phyloP scores from a whole-genome alignment of 2,329 filamentous ascomycete species.

The Arthrobotrys conoides region DNA sequence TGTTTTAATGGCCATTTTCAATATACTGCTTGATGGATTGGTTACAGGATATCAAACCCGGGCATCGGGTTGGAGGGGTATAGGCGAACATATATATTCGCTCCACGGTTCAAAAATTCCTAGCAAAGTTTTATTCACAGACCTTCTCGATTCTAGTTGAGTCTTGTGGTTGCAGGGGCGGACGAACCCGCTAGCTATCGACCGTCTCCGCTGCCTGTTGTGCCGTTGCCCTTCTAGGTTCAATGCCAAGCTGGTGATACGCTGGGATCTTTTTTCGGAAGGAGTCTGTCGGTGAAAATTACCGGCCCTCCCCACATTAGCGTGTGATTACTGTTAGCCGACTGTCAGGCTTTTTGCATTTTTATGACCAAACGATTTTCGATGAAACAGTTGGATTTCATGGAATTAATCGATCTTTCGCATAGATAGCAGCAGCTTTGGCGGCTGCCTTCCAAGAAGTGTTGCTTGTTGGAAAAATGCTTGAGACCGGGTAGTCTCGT shows the following conservation, averaged over 20 bases:
- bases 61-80: constrained; percentile 25
- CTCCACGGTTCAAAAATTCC: neutral
- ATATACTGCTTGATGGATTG: constrained; percentile 15
- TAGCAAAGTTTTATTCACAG: constrained; percentile 8
- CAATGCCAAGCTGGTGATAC: constrained; percentile 44
- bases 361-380: constrained; percentile 15
- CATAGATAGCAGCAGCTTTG: neutral
- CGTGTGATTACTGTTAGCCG: constrained; percentile 27
- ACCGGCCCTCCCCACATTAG: constrained; percentile 36
- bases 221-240: constrained; percentile 42
- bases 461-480: constrained; percentile 45
- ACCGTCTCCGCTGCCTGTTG: constrained; percentile 48
- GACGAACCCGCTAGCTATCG: constrained; percentile 42
- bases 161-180: constrained; percentile 10
- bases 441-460: constrained; percentile 1
- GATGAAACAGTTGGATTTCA: neutral
- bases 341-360: constrained; percentile 15
- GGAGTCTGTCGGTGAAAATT: constrained; percentile 46
- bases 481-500: neutral
- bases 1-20: constrained; percentile 47
- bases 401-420: neutral
- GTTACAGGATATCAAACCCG: constrained; percentile 29
- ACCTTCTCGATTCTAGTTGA: constrained; percentile 15
- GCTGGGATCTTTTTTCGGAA: constrained; percentile 38
- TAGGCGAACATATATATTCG: constrained; percentile 31